Evolutionary conservation across 2,329 filamentous ascomycete species (phyloP), one percentile per base, ranked within the genome.

Genomic region (Talaromyces sp.): DNA sequence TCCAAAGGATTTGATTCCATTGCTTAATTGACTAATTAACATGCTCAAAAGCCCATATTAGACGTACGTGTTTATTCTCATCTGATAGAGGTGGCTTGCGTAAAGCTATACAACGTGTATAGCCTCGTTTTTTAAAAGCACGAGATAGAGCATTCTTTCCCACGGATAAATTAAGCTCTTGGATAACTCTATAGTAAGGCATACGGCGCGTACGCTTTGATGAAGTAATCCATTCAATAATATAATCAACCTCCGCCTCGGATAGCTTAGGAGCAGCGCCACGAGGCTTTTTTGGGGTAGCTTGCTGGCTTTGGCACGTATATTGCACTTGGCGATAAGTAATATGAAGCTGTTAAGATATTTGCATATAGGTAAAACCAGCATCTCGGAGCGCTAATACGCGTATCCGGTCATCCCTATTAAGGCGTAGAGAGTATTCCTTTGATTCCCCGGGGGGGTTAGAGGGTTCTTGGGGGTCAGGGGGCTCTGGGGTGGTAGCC

Each of bases 341-440:
- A 15, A 63, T 58, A 22, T 63, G 22, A 58, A 63, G 61, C 50
- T 63, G 39, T 35, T 27, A 13, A 37, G 39, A 17, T 6, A 63
- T 63, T 37, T 58, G 49, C 13, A 22, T 0, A 17, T 58, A 56
- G 15, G 39, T 56, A 25, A 63, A 47, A 31, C 68, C 67, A 50
- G 59, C 62, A 37, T 69, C 68, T 64, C 64, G 62, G 9, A 71
- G 66, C 2, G 67, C 47, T 22, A 69, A 35, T 10, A 70, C 50
- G 19, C 59, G 62, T 31, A 69, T 62, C 69, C 82, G 61, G 82
- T 84, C 25, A 81, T 84, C 17, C n/a, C 60, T 52, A n/a, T 25
- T 7, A 39, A 62, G 45, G 2, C 35, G 31, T 50, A 9, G 7
- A 11, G 45, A 52, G 5, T 41, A 7, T 27, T 61, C n/a, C 45